Conservation (phyloP, 2,329 filamentous ascomycete species). For the Ophiostoma sp. region DNA sequence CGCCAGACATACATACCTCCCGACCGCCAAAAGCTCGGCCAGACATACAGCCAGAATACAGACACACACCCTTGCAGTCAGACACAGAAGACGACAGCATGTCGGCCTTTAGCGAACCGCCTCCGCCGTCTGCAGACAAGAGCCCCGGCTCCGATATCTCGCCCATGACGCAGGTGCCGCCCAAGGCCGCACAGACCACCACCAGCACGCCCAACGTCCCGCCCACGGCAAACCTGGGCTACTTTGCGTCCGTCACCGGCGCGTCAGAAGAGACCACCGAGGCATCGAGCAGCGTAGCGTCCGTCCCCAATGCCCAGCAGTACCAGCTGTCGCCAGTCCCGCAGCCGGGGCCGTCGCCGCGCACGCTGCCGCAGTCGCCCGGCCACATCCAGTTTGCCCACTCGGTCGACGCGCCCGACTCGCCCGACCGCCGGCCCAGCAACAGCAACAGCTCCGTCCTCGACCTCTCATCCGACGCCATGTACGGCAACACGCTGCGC, state of each 20-base stretch:
- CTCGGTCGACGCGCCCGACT: background rate
- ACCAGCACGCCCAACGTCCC: constrained; percentile 9
- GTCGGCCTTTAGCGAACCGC: background rate
- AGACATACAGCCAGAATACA: too few relatives aligned
- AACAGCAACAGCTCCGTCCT: constrained; percentile 27
- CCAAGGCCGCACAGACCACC: constrained; percentile 26
- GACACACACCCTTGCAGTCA: too few relatives aligned
- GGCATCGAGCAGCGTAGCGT: constrained; percentile 18
- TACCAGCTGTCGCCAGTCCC: background rate
- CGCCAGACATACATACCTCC: background rate
- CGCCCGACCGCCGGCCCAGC: constrained; percentile 6
- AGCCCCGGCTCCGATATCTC: constrained; percentile 43
- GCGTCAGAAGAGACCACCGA: constrained; percentile 15
- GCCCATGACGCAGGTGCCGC: constrained; percentile 36
- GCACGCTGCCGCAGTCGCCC: background rate
- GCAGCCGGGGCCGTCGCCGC: background rate
- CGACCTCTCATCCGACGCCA: constrained; percentile 35
- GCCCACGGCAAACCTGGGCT: constrained; percentile 26
- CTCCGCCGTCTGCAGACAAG: constrained; percentile 25
- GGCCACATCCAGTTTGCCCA: background rate
- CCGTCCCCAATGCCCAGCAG: background rate
- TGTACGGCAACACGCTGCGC: constrained; percentile 35
- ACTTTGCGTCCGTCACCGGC: constrained; percentile 29
- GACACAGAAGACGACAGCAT: background rate
- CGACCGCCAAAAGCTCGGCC: background rate